Conservation (phyloP, 164 flowering plant species). For the Vitis rotundifolia region DNA sequence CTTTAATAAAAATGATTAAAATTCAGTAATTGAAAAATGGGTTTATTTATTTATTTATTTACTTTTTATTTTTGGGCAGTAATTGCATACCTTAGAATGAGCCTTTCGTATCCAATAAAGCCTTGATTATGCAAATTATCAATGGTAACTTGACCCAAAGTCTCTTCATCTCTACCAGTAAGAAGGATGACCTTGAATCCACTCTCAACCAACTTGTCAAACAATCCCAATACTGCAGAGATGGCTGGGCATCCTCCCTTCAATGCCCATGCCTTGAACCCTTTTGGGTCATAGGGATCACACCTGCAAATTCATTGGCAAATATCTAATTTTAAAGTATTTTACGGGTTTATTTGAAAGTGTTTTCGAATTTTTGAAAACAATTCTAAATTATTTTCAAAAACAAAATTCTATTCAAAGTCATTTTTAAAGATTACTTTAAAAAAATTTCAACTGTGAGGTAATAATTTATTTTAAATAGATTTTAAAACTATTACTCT, state of each 20-base stretch:
- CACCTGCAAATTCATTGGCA: slow-evolving; percentile 30
- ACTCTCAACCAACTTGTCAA: slow-evolving; percentile 34
- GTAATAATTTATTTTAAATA: too few relatives aligned
- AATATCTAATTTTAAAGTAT: neutral
- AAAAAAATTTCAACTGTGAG: too few relatives aligned
- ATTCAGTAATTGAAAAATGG: too few relatives aligned
- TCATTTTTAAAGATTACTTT: too few relatives aligned
- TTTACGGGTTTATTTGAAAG: neutral
- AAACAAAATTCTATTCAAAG: too few relatives aligned
- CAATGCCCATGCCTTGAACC: slow-evolving; percentile 65
- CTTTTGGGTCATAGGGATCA: slow-evolving; percentile 70
- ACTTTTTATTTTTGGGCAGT: too few relatives aligned
- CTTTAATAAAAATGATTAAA: too few relatives aligned
- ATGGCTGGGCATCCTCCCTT: slow-evolving; percentile 57
- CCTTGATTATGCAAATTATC: slow-evolving; percentile 61
- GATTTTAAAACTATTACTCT: too few relatives aligned
- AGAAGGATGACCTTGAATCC: slow-evolving; percentile 72
- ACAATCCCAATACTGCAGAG: slow-evolving; percentile 45
- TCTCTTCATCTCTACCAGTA: slow-evolving; percentile 75
- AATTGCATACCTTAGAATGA: too few relatives aligned
- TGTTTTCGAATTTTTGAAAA: too few relatives aligned
- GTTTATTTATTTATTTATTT: too few relatives aligned
- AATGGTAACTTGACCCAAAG: slow-evolving; percentile 46
- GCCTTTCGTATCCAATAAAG: slow-evolving; percentile 59
- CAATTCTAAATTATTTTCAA: too few relatives aligned